phyloP scores from a whole-genome alignment of 352 stramenopile species.

The Phytophthora melonis region DNA sequence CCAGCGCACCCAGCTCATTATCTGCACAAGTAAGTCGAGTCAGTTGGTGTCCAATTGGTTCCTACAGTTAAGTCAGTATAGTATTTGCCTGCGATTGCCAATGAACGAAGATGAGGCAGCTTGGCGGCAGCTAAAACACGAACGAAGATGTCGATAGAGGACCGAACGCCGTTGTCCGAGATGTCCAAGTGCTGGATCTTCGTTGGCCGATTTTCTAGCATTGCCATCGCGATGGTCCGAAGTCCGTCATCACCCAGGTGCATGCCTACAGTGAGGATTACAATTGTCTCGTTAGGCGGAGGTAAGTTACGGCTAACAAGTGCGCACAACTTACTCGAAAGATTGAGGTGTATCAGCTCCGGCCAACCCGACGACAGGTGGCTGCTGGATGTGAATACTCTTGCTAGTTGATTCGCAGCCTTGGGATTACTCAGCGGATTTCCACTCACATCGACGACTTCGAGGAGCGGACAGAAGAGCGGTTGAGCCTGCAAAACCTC shows the following conservation, averaged over 20 bases:
- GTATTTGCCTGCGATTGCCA: conserved; percentile 39
- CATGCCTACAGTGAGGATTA: conserved; percentile 31
- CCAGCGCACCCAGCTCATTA: conserved; percentile 47
- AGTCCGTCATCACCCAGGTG: conserved; percentile 39
- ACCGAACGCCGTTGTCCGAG: conserved; percentile 40
- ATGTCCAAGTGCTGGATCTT: conserved; percentile 43
- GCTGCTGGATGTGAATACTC: conserved; percentile 14
- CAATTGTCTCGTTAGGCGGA: conserved; percentile 1
- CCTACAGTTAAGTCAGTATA: not conserved
- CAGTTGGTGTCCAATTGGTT: not conserved
- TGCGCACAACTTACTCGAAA: conserved; percentile 35
- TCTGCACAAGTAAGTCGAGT: conserved; percentile 25
- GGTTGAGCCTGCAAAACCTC: conserved; percentile 30
- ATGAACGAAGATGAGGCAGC: conserved; percentile 29
- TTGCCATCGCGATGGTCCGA: conserved; percentile 20
- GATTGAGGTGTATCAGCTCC: conserved; percentile 32
- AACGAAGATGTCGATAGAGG: conserved; percentile 41
- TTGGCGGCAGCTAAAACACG: conserved; percentile 21
- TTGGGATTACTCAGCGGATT: conserved; percentile 38
- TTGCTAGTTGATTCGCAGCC: conserved; percentile 26
- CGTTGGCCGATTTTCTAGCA: conserved; percentile 21
- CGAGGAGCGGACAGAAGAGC: conserved; percentile 27
- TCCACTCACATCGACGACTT: conserved; percentile 33
- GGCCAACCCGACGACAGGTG: conserved; percentile 21
- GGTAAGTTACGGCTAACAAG: not conserved